Evolutionary conservation across 1,284 basidiomycete genomes (phyloP), one percentile per base, ranked within the genome.

Genomic region (Trichosporon sp.): DNA sequence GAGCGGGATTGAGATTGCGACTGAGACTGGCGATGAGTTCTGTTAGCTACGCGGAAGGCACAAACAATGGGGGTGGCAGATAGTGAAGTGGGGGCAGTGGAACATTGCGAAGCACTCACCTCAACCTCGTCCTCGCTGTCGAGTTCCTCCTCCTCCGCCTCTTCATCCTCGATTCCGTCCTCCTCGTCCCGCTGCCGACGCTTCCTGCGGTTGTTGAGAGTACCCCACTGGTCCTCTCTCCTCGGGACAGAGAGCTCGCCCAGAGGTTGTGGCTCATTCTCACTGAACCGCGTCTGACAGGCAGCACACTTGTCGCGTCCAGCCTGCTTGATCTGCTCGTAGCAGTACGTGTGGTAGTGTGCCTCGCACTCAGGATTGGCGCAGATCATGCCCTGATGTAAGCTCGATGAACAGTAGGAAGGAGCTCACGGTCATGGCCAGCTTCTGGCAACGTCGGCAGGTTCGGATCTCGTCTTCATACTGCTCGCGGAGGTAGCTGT

Each of bases 331-430:
- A 80, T 35, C 10, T 70, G 26, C 4, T 76, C 70, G 68, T 76
- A 79, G 73, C 83, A 84, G 72, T 77, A 78, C 14, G 65, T 38
- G 73, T 84, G 83, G 61, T 76, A 76, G 67, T 81, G 80, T 0
- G 77, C 75, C 6, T 76, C 68, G 72, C 80, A 83, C 4, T 76
- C 76, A 2, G 64, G 71, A 14, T 75, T 75, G 0, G 71, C 74
- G 61, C 81, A 83, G 31, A 67, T 74, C 4, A 75, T 32, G 19
- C 81, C 81, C 81, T 84, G 68, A 2, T 21, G 66, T 71, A 35
- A 74, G 68, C 69, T 32, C 0, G 7, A 5, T 10, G 1, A 4
- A 14, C 32, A 3, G 37, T 16, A 10, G 7, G 26, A 32, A 14
- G 19, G 19, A 14, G 74, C 81, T 76, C 70, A 83, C 83, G 7